phyloP scores from a whole-genome alignment of 2,329 filamentous ascomycete genomes.

The Neoscytalidium dimidiatum region DNA sequence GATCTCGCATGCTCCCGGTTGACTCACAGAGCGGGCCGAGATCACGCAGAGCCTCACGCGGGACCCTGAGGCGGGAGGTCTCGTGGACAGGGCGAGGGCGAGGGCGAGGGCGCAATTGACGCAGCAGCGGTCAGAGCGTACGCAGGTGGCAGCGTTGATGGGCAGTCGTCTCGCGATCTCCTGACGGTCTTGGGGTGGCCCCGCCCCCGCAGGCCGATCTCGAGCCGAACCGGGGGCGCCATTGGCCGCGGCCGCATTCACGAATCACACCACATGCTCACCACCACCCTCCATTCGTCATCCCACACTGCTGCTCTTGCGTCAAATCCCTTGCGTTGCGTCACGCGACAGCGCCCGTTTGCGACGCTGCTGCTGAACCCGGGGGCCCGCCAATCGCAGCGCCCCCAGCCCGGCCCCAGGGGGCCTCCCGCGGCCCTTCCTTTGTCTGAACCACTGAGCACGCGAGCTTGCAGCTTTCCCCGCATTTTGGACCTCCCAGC shows the following conservation, averaged over 20 bases:
- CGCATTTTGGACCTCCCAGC: neutral
- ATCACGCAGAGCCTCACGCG: neutral
- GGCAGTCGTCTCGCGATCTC: slow-evolving; percentile 1
- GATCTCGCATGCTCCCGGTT: neutral
- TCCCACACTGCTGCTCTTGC: neutral
- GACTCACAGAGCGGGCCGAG: neutral
- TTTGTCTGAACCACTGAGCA: neutral
- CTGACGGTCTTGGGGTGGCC: neutral
- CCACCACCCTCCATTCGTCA: slow-evolving; percentile 4
- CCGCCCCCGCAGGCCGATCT: slow-evolving; percentile 16
- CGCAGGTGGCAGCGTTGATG: too few species aligned
- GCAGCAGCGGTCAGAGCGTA: neutral
- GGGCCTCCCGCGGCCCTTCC: neutral
- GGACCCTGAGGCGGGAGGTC: neutral
- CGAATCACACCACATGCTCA: slow-evolving; percentile 13
- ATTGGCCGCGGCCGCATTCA: neutral
- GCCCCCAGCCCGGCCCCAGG: neutral
- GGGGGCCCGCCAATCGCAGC: neutral
- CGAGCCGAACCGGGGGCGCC: neutral
- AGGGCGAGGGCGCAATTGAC: neutral
- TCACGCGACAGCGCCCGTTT: slow-evolving; percentile 14
- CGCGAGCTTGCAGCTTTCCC: neutral
- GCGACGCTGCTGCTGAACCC: neutral
- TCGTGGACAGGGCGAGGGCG: neutral
- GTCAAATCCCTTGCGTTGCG: slow-evolving; percentile 2